Percentiles rank a stretch among this genome's conserved stretches.
Conservation (phyloP, 257 asterid genomes). For the Solanum stenotomum region DNA sequence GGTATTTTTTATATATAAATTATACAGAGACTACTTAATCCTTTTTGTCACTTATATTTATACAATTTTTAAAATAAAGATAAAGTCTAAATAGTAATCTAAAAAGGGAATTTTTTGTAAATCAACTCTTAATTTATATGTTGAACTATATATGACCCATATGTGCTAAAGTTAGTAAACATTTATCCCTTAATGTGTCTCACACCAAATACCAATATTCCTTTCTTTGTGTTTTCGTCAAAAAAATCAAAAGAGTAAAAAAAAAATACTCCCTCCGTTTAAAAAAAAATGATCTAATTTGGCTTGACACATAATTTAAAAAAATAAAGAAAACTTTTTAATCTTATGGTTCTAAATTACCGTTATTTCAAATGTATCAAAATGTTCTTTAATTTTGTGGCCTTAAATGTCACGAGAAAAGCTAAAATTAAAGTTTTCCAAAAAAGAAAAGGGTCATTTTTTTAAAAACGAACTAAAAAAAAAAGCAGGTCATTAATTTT, state of each 20-base stretch:
- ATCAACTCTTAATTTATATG: background rate
- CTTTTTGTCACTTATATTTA: background rate
- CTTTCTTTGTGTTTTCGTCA: background rate
- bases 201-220: background rate
- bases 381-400: no score
- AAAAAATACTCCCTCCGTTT: no score
- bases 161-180: background rate
- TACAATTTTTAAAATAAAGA: background rate
- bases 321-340: no score
- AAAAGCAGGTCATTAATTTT: no score
- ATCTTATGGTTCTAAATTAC: no score
- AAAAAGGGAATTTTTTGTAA: background rate
- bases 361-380: no score
- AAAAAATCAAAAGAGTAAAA: background rate
- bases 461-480: no score
- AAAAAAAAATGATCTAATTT: fast-evolving
- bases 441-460: background rate
- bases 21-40: background rate
- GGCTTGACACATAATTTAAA: background rate
- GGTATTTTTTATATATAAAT: background rate
- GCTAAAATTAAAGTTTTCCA: no score
- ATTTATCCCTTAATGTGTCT: background rate
- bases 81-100: background rate
- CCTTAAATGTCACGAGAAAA: no score
- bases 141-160: background rate